Evolutionary conservation across 225 moss, liverwort and hornwort species (phyloP).

Genomic region (Polytrichum commune): DNA sequence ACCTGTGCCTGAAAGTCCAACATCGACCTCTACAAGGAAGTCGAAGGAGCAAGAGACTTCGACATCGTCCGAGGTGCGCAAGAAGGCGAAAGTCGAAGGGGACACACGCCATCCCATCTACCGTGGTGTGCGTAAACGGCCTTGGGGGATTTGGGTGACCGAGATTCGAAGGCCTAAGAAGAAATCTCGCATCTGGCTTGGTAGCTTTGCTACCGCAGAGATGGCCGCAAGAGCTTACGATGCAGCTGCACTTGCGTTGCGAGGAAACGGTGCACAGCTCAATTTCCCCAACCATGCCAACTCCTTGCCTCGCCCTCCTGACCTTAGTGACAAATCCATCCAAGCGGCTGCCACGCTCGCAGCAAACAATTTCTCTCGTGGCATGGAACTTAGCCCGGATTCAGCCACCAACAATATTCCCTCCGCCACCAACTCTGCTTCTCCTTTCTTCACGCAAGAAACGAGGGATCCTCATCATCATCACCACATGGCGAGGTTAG

Average conservation of each 20-base stretch:
- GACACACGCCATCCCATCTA: conserved; percentile 56
- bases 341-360: conserved; percentile 57
- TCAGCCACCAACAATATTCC: background rate
- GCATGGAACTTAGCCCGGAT: background rate
- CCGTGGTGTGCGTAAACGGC: conserved; percentile 51
- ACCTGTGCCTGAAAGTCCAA: conserved; percentile 37
- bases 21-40: conserved; percentile 6
- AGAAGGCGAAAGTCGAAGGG: conserved; percentile 47
- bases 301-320: conserved; percentile 36
- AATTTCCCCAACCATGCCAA: conserved; percentile 52
- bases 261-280: conserved; percentile 43
- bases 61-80: conserved; percentile 28
- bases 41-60: conserved; percentile 18
- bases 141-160: conserved; percentile 68
- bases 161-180: conserved; percentile 64
- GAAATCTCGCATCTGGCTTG: conserved; percentile 61
- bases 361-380: conserved; percentile 43
- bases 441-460: background rate
- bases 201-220: conserved; percentile 56
- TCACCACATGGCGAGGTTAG: background rate
- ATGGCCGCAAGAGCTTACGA: conserved; percentile 63
- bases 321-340: conserved; percentile 51
- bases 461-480: background rate
- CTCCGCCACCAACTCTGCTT: background rate
- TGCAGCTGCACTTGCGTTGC: conserved; percentile 54